Percentiles rank a stretch among this genome's conserved stretches.
Evolutionary conservation across 2,329 filamentous ascomycete species (phyloP).

Genomic region (Fusarium siculi): DNA sequence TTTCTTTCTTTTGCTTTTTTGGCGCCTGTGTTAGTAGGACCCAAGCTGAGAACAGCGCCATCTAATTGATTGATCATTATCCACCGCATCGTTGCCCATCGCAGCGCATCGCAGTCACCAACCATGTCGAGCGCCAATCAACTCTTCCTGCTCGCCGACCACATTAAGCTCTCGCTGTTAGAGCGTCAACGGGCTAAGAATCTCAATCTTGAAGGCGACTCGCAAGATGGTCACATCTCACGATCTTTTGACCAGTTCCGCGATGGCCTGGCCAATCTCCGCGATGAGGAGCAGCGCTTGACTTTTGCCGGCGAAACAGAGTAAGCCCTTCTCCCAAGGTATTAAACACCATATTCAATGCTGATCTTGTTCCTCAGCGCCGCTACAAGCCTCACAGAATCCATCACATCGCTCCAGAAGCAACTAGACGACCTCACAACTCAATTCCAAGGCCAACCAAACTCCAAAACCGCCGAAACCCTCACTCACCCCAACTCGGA

Average conservation of each 20-base stretch:
- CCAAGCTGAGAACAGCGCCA: not conserved
- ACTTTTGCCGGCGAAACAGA: constrained; percentile 71
- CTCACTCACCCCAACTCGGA: constrained; percentile 73
- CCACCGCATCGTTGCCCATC: not conserved
- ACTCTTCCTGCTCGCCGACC: constrained; percentile 92
- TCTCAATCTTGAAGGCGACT: constrained; percentile 79
- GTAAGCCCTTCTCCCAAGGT: constrained; percentile 54
- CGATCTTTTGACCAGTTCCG: constrained; percentile 88
- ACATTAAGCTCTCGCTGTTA: constrained; percentile 94
- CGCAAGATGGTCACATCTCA: constrained; percentile 89
- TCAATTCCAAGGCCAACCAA: constrained; percentile 79
- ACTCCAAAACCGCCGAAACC: constrained; percentile 60
- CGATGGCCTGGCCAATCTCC: constrained; percentile 78
- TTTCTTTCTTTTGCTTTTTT: not conserved
- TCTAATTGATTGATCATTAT: not conserved
- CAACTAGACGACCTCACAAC: constrained; percentile 81
- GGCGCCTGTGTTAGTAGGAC: not conserved
- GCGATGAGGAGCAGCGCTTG: constrained; percentile 71
- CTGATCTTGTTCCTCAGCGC: constrained; percentile 50
- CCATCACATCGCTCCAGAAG: constrained; percentile 74
- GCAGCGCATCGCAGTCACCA: constrained; percentile 2
- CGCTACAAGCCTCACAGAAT: constrained; percentile 65
- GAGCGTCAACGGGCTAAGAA: constrained; percentile 89
- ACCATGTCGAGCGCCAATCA: constrained; percentile 70
- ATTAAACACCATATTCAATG: not conserved